Conservation (phyloP, 805 yeast species). For the Suhomyces vadensis region DNA sequence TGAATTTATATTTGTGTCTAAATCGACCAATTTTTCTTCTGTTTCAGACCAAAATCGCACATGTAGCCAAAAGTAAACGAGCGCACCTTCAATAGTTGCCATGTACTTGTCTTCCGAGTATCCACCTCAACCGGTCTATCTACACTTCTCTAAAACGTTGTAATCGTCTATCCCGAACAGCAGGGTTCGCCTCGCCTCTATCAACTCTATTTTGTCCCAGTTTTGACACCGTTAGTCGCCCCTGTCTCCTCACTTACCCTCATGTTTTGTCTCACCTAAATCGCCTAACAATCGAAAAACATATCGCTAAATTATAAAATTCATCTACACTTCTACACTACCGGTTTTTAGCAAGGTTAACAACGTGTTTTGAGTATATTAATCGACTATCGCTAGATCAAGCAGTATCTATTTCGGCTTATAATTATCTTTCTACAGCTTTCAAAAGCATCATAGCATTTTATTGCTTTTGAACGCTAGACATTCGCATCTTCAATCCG, state of each 20-base stretch:
- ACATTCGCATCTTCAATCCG: neutral
- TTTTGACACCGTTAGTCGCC: too few relatives aligned
- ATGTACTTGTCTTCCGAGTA: neutral
- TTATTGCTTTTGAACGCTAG: neutral
- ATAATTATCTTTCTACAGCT: neutral
- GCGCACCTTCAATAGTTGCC: neutral
- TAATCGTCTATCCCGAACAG: too few relatives aligned
- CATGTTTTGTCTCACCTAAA: neutral
- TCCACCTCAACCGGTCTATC: too few relatives aligned
- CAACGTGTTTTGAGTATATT: slow-evolving; percentile 1
- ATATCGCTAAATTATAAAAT: neutral
- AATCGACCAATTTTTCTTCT: neutral
- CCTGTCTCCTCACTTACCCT: neutral
- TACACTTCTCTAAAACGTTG: too few relatives aligned
- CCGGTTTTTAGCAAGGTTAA: neutral
- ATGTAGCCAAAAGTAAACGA: slow-evolving; percentile 1
- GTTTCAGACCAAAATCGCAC: slow-evolving; percentile 1
- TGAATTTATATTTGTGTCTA: neutral
- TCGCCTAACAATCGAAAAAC: neutral
- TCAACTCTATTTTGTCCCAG: too few relatives aligned
- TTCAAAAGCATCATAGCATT: neutral
- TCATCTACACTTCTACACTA: neutral
- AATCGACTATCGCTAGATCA: too few relatives aligned
- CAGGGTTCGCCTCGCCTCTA: too few relatives aligned
- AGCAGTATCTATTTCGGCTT: neutral